These are phyloP conservation scores for Penicillium steckii DNA, from an alignment of 495 filamentous ascomycete genomes.

Conservation along the genomic window DNA sequence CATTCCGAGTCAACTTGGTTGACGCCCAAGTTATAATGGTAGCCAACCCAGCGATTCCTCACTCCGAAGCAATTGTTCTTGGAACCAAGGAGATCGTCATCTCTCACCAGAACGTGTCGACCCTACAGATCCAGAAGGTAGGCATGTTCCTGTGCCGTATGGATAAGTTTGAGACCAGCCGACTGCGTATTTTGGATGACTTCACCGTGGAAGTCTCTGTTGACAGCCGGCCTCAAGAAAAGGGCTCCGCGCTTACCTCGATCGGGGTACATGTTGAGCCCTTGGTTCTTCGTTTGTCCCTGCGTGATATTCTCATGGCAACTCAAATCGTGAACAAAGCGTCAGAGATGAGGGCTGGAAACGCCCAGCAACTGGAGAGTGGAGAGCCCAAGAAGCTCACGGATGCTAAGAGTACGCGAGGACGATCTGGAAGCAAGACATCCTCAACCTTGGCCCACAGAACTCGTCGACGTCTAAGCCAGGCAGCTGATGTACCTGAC, in stretches of 20 bases:
- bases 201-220: constrained; percentile 89
- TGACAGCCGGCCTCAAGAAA: constrained; percentile 70
- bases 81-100: constrained; percentile 91
- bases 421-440: constrained; percentile 63
- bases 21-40: constrained; percentile 95
- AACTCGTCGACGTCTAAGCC: constrained; percentile 35
- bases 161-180: constrained; percentile 87
- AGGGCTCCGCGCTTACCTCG: constrained; percentile 65
- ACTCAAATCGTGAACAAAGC: constrained; percentile 92
- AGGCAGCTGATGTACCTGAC: constrained; percentile 30
- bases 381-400: constrained; percentile 63
- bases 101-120: constrained; percentile 90
- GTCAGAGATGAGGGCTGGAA: constrained; percentile 71
- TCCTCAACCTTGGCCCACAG: constrained; percentile 57
- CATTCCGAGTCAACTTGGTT: constrained; percentile 90
- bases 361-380: constrained; percentile 41
- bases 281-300: constrained; percentile 84
- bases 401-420: constrained; percentile 56
- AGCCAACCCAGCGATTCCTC: constrained; percentile 84
- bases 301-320: constrained; percentile 91
- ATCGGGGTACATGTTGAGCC: constrained; percentile 89
- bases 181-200: constrained; percentile 89
- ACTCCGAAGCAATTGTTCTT: constrained; percentile 93
- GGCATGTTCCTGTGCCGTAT: constrained; percentile 99
- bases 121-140: constrained; percentile 85